These are phyloP conservation scores for Diplodia intermedia DNA, from an alignment of 2,329 filamentous ascomycete species.

Conservation along the genomic window DNA sequence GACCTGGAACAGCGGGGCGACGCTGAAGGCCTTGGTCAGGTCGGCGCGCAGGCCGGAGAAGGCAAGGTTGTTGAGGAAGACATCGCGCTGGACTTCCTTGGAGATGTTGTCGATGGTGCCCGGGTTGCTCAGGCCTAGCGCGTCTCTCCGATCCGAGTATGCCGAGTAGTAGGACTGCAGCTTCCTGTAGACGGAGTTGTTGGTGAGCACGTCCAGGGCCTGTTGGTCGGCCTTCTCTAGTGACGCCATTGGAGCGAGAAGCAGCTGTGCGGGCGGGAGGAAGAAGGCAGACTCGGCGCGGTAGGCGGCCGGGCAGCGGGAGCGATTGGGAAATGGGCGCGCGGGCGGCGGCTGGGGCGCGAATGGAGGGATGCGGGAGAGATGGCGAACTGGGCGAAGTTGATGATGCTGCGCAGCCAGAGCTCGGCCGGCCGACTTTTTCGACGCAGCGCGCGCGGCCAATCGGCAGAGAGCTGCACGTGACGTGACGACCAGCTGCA, in stretches of 20 bases:
- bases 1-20: constrained; percentile 92
- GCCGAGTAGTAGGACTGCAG: constrained; percentile 79
- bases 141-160: constrained; percentile 84
- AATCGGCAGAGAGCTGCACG: constrained; percentile 13
- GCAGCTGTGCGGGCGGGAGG: constrained; percentile 38
- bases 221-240: constrained; percentile 44
- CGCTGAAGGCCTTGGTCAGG: constrained; percentile 94
- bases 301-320: neutral
- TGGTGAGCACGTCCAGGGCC: constrained; percentile 68
- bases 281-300: constrained; percentile 30
- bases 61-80: constrained; percentile 94
- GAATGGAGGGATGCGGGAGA: constrained; percentile 23
- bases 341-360: constrained; percentile 21
- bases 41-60: constrained; percentile 96
- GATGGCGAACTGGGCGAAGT: constrained; percentile 28
- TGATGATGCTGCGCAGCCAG: constrained; percentile 30
- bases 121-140: constrained; percentile 88
- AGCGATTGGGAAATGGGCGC: constrained; percentile 28
- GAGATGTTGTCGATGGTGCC: constrained; percentile 89
- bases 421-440: constrained; percentile 31
- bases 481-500: neutral
- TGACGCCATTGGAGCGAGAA: constrained; percentile 42
- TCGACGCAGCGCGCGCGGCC: constrained; percentile 21
- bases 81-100: constrained; percentile 93
- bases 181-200: constrained; percentile 74